Percentiles rank a stretch among this genome's conserved stretches.
Evolutionary conservation across 1,139 yeast genomes (phyloP).

Genomic region (Suzukiozyma palmioleophila): DNA sequence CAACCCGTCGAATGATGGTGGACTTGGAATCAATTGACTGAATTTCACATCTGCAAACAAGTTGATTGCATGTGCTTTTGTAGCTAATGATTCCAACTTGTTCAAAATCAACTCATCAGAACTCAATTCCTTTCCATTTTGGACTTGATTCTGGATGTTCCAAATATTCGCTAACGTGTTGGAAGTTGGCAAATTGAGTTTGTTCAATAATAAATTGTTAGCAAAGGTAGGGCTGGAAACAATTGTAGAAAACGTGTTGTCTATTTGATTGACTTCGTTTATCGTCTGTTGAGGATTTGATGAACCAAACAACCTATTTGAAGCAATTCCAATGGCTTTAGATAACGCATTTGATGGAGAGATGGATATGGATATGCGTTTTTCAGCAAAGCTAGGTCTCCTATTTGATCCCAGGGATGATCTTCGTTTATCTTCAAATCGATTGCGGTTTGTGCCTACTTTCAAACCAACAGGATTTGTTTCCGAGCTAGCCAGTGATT

Average conservation of each 20-base stretch:
- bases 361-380: constrained; percentile 63
- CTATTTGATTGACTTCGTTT: constrained; percentile 6
- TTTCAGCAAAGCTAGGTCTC: constrained; percentile 50
- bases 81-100: constrained; percentile 70
- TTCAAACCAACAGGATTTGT: constrained; percentile 10
- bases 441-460: constrained; percentile 1
- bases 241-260: constrained; percentile 16
- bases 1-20: constrained; percentile 51
- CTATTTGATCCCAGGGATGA: constrained; percentile 33
- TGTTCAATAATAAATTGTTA: constrained; percentile 31
- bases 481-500: constrained; percentile 11
- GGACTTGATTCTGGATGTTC: constrained; percentile 8
- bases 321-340: constrained; percentile 83
- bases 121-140: constrained; percentile 6
- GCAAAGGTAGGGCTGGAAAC: constrained; percentile 33
- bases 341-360: constrained; percentile 88
- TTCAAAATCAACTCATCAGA: constrained; percentile 37
- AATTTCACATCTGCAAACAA: constrained; percentile 90
- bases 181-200: constrained; percentile 28
- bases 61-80: constrained; percentile 85
- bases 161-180: constrained; percentile 11
- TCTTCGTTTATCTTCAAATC: constrained; percentile 17
- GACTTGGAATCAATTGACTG: constrained; percentile 74
- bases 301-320: constrained; percentile 76
- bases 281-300: constrained; percentile 5